Percentiles rank a stretch among this genome's conserved stretches.
These are phyloP conservation scores for Rhodotorula glutinis DNA, from an alignment of 1,284 basidiomycete species.

Conservation along the genomic window DNA sequence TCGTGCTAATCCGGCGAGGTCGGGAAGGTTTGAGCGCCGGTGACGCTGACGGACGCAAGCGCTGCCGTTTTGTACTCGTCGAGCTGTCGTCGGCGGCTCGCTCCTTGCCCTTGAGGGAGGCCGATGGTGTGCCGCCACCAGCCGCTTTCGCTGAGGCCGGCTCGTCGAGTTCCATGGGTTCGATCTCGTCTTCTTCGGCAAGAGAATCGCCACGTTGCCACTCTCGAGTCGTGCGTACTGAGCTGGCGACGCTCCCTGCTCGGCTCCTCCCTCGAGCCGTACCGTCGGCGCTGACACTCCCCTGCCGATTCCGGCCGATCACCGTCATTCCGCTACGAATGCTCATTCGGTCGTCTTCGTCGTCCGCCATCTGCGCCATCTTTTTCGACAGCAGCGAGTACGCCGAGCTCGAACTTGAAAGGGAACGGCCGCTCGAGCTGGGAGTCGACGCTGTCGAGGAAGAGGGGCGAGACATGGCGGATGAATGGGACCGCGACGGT, in stretches of 20 bases:
- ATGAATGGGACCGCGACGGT: constrained; percentile 6
- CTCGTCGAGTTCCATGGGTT: not conserved
- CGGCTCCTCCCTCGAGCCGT: constrained; percentile 7
- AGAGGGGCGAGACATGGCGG: not conserved
- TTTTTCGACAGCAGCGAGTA: constrained; percentile 23
- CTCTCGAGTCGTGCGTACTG: constrained; percentile 6
- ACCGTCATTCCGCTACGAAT: constrained; percentile 4
- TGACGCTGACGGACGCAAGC: not conserved
- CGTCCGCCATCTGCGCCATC: constrained; percentile 17
- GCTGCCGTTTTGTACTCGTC: not conserved
- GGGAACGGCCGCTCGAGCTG: not conserved
- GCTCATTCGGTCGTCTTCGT: constrained; percentile 22
- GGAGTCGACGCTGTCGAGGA: not conserved
- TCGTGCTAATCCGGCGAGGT: not conserved
- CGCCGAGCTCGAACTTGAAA: constrained; percentile 14
- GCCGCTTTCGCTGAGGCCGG: too few relatives aligned
- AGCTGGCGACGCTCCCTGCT: constrained; percentile 23
- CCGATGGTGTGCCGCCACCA: not conserved
- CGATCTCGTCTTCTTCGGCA: not conserved
- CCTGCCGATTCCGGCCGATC: not conserved
- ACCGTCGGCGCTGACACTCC: not conserved
- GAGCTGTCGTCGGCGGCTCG: too few relatives aligned
- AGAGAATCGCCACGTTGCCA: not conserved
- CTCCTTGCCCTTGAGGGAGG: constrained; percentile 7
- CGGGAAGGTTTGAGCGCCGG: not conserved